A percentile compares a stretch with the other conserved stretches of the same genome.
Conservation (phyloP, 345 rosid genomes). For the Rhodomyrtus tomentosa region DNA sequence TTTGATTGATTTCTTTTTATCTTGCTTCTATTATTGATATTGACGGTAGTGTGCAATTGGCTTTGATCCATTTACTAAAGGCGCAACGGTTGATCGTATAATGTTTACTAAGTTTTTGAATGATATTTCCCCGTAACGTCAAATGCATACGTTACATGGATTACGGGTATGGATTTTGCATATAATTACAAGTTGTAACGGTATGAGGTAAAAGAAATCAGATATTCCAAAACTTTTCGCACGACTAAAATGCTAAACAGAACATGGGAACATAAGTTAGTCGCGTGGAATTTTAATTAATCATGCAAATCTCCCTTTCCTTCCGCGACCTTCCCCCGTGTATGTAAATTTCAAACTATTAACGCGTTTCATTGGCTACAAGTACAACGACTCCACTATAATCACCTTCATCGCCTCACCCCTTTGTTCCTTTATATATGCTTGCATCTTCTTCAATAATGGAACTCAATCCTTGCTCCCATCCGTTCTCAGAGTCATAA, state of each 20-base stretch:
- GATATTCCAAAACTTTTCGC: not conserved
- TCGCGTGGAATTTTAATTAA: not conserved
- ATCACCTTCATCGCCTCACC: not conserved
- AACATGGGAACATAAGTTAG: not conserved
- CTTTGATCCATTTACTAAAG: not conserved
- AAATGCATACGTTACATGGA: not conserved
- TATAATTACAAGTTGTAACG: not conserved
- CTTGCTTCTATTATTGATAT: not conserved
- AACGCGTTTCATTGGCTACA: not conserved
- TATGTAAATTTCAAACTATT: not conserved
- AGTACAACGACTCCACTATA: constrained; percentile 1
- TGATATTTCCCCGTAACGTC: not conserved
- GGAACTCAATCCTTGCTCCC: not conserved
- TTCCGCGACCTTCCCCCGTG: not conserved
- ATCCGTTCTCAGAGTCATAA: not conserved
- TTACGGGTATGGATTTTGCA: not conserved
- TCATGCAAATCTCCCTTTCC: not conserved
- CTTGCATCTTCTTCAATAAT: not conserved
- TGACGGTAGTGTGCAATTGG: not conserved
- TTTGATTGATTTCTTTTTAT: too few species aligned
- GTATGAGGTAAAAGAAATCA: not conserved
- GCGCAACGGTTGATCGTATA: not conserved
- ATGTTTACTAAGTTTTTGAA: not conserved
- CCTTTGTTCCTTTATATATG: not conserved
- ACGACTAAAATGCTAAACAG: not conserved